Evolutionary conservation across 2,329 filamentous ascomycete genomes (phyloP).

Genomic region (Claviceps arundinis): DNA sequence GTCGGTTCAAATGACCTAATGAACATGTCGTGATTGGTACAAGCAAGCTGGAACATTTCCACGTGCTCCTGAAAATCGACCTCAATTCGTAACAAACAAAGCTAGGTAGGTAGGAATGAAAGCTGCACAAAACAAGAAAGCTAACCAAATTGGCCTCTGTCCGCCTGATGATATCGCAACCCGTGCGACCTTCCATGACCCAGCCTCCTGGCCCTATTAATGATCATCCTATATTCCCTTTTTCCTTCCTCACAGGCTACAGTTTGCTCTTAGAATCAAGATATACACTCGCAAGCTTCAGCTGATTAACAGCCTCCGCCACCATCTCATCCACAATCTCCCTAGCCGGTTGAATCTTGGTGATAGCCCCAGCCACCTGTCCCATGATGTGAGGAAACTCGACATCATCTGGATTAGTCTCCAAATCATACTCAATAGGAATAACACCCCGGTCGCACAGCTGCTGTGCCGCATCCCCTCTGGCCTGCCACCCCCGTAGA

Average conservation of each 20-base stretch:
- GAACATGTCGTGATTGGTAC: background rate
- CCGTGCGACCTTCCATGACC: too few relatives aligned
- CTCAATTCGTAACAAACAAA: too few relatives aligned
- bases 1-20: background rate
- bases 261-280: constrained; percentile 19
- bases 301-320: constrained; percentile 53
- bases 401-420: constrained; percentile 60
- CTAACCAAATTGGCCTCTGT: too few relatives aligned
- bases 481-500: constrained; percentile 64
- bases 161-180: too few relatives aligned
- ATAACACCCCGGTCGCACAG: constrained; percentile 67
- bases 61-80: too few relatives aligned
- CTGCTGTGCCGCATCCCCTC: constrained; percentile 60
- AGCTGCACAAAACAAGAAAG: too few relatives aligned
- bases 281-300: constrained; percentile 50
- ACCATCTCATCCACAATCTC: constrained; percentile 91
- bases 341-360: constrained; percentile 64
- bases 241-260: background rate
- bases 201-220: too few relatives aligned
- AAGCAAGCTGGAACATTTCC: background rate
- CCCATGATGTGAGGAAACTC: constrained; percentile 89
- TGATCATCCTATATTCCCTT: too few relatives aligned
- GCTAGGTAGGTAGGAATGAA: too few relatives aligned
- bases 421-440: constrained; percentile 71
- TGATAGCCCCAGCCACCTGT: constrained; percentile 71